These are phyloP conservation scores for Phoma herbarum DNA, from an alignment of 2,329 filamentous ascomycete genomes.

Conservation along the genomic window DNA sequence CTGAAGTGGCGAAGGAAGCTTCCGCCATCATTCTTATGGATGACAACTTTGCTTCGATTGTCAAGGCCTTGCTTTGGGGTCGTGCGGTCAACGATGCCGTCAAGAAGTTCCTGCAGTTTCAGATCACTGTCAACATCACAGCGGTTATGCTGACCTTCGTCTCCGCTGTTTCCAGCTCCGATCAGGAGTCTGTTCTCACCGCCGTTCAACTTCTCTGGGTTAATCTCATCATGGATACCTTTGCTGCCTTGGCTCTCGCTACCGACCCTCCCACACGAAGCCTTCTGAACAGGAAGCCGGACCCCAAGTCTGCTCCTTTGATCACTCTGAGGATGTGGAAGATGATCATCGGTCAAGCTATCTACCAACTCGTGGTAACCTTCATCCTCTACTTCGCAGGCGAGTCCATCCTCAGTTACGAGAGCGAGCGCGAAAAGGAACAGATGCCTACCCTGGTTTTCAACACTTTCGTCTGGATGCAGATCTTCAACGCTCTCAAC, in stretches of 20 bases:
- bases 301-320: constrained; percentile 75
- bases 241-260: constrained; percentile 86
- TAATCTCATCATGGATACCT: constrained; percentile 97
- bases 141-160: constrained; percentile 89
- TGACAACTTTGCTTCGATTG: constrained; percentile 86
- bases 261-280: constrained; percentile 88
- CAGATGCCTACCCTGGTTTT: constrained; percentile 83
- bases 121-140: constrained; percentile 90
- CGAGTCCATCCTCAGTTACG: constrained; percentile 66
- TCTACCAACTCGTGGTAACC: constrained; percentile 83
- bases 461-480: constrained; percentile 99
- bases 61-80: constrained; percentile 84
- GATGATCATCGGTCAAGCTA: constrained; percentile 93
- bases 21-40: constrained; percentile 89
- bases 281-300: constrained; percentile 81
- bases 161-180: constrained; percentile 75
- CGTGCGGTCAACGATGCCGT: constrained; percentile 55
- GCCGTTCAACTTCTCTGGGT: constrained; percentile 96
- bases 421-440: constrained; percentile 56
- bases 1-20: constrained; percentile 84
- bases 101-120: constrained; percentile 62
- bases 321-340: constrained; percentile 96
- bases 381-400: constrained; percentile 85
- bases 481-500: constrained; percentile 98
- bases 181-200: constrained; percentile 79